Conservation (phyloP, 345 rosid genomes). For the Sonneratia alba region DNA sequence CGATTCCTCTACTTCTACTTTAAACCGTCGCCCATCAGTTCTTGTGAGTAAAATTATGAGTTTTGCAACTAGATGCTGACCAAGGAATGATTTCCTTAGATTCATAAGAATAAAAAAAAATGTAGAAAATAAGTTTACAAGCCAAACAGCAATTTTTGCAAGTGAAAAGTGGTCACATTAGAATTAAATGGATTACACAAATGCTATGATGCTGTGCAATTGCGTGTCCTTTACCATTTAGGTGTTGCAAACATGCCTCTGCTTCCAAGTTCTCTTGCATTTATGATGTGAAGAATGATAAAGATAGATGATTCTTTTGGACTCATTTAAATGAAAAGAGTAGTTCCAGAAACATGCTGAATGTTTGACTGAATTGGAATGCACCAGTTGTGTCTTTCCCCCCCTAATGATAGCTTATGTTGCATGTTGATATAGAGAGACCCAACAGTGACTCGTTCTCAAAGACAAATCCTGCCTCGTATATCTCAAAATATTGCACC, state of each 20-base stretch:
- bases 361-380: background rate
- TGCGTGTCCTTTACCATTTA: background rate
- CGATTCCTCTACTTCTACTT: slow-evolving; percentile 22
- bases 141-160: background rate
- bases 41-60: slow-evolving; percentile 27
- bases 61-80: background rate
- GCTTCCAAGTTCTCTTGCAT: background rate
- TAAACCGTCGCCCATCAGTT: slow-evolving; percentile 16
- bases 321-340: too few species aligned
- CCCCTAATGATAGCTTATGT: slow-evolving; percentile 1
- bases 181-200: background rate
- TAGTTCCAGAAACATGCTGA: background rate
- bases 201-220: background rate
- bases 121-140: background rate
- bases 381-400: background rate
- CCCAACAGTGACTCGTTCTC: slow-evolving; percentile 21
- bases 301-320: background rate
- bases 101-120: background rate
- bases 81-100: background rate
- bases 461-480: slow-evolving; percentile 30
- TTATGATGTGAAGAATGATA: background rate
- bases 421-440: slow-evolving; percentile 25
- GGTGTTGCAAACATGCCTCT: background rate
- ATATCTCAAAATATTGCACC: slow-evolving; percentile 30
- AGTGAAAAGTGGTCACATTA: background rate